Base-by-base conservation (phyloP, 176 grass and related monocot genomes). In the Themeda triandra region DNA sequence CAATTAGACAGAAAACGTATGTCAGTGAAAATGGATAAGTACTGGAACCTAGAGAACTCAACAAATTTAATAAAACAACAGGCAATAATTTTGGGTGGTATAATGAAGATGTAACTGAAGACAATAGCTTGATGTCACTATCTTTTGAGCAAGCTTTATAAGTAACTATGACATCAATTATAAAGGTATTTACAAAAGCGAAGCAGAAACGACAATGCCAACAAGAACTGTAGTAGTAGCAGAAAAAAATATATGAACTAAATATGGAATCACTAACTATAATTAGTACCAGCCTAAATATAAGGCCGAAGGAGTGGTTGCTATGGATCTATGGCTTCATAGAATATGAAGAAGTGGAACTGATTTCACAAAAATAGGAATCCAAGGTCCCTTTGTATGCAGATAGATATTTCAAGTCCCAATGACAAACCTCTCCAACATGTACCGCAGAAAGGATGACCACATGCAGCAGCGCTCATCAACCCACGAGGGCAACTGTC, bases 381-480 rank as follows among this genome's bases (percentile, higher is more conserved):
- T 69, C 7, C 8, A 2, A 78, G 10, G 44, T 65, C 8, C n/a
- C 23, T 60, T 53, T 5, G 78, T 72, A 80, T 46, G 66, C 12
- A 51, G 9, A 86, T 19, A 54, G 69, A 44, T 71, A 45, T 75
- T 79, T 60, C 25, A 76, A 64, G 63, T 23, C 19, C 41, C 78
- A 72, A 80, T 80, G 30, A 72, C 87, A 81, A 89, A 99, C 97
- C 97, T 96, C 90, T 91, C 97, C 97, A 99, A 68, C 97, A 99
- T 76, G 84, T 68, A 53, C 77, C 18, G 54, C 97, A 99, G 88
- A 99, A 99, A 73, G 93, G 93, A 96, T 99, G 97, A 36, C 93
- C 90, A 87, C 97, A 99, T 76, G 93, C 84, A 77, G 93, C 92
- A 64, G 90, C 79, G 84, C 83, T 92, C 86, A 99, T 92, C 32